Conservation (phyloP, 352 stramenopile species). For the Pythium diclinum region DNA sequence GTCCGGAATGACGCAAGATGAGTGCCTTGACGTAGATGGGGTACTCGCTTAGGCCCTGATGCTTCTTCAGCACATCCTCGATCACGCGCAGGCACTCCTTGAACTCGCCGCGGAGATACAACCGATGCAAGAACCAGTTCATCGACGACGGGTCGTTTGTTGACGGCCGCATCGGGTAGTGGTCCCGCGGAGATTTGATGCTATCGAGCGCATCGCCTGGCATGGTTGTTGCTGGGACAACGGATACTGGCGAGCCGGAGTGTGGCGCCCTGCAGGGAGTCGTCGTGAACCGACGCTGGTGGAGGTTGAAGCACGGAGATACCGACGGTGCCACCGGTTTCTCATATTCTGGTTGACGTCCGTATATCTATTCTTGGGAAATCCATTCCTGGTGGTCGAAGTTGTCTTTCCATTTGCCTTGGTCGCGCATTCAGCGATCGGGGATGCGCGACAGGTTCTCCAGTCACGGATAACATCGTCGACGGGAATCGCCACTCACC, state of each 20-base stretch:
- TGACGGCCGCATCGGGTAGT: slow-evolving; percentile 26
- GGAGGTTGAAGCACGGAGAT: neutral
- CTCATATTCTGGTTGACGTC: neutral
- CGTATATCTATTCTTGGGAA: slow-evolving; percentile 6
- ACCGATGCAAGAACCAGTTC: slow-evolving; percentile 85
- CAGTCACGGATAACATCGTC: too few species aligned
- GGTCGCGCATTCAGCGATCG: too few species aligned
- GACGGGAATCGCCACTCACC: too few species aligned
- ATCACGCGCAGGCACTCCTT: slow-evolving; percentile 89
- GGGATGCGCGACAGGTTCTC: too few species aligned
- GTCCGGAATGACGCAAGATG: slow-evolving; percentile 84
- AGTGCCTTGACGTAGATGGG: slow-evolving; percentile 91
- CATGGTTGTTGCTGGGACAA: neutral
- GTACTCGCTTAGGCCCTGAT: slow-evolving; percentile 90
- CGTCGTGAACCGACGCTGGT: neutral
- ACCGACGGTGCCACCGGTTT: slow-evolving; percentile 11
- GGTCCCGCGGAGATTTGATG: slow-evolving; percentile 55
- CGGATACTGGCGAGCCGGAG: too few species aligned
- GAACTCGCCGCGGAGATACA: slow-evolving; percentile 86
- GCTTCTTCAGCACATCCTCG: slow-evolving; percentile 81
- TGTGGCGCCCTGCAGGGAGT: neutral
- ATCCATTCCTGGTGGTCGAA: neutral
- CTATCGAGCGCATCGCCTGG: slow-evolving; percentile 33
- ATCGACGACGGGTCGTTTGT: slow-evolving; percentile 39
- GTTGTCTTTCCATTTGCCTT: too few species aligned